phyloP scores from a whole-genome alignment of 2,329 filamentous ascomycete species.

The Penicillium sp. region DNA sequence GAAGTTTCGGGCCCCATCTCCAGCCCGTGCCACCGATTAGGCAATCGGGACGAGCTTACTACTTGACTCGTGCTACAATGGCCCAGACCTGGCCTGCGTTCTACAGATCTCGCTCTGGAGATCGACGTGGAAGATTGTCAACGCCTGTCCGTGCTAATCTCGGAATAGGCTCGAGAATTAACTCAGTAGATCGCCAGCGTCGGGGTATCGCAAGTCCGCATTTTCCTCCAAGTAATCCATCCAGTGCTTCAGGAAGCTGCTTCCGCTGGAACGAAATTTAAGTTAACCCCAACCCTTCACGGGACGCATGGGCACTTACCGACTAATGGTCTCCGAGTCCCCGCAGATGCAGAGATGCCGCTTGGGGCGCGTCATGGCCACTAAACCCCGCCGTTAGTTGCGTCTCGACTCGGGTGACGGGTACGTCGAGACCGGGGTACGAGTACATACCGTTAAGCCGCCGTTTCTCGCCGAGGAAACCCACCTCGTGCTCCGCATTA shows the following conservation, averaged over 20 bases:
- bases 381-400: slow-evolving; percentile 48
- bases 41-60: neutral
- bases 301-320: slow-evolving; percentile 56
- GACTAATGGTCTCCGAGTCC: slow-evolving; percentile 88
- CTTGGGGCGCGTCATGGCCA: slow-evolving; percentile 94
- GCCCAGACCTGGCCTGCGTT: neutral
- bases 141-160: neutral
- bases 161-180: neutral
- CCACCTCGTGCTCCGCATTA: slow-evolving; percentile 82
- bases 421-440: neutral
- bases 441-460: slow-evolving; percentile 75
- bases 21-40: neutral
- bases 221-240: slow-evolving; percentile 88
- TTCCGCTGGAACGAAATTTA: slow-evolving; percentile 60
- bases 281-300: slow-evolving; percentile 4
- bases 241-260: slow-evolving; percentile 82
- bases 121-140: neutral
- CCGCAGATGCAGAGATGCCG: slow-evolving; percentile 87
- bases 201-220: slow-evolving; percentile 85
- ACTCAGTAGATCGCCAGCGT: slow-evolving; percentile 45
- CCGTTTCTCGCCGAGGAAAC: slow-evolving; percentile 88
- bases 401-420: neutral
- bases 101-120: neutral
- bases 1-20: slow-evolving; percentile 4
- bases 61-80: neutral